These are phyloP conservation scores for Termitomyces sp. DNA, from an alignment of 768 basidiomycete species.

Conservation along the genomic window DNA sequence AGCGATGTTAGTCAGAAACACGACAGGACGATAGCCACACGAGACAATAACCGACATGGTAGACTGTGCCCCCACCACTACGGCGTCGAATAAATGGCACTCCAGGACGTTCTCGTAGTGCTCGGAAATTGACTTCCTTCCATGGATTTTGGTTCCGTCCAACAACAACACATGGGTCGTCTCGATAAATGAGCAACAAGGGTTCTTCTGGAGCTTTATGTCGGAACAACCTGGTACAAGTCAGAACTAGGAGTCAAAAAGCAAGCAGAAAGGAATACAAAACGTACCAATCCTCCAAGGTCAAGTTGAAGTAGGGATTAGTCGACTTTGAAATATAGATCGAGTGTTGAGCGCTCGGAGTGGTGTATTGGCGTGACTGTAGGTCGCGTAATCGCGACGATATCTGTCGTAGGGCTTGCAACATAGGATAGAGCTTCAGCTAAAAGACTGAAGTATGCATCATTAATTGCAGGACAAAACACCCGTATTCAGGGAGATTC, in stretches of 20 bases:
- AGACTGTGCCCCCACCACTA: slow-evolving; percentile 95
- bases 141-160: slow-evolving; percentile 98
- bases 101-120: slow-evolving; percentile 40
- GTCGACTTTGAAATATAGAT: slow-evolving; percentile 75
- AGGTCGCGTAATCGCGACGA: slow-evolving; percentile 7
- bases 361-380: slow-evolving; percentile 9
- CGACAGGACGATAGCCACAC: not conserved
- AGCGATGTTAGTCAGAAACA: not conserved
- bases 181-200: slow-evolving; percentile 83
- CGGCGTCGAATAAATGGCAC: slow-evolving; percentile 81
- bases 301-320: slow-evolving; percentile 86
- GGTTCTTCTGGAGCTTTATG: slow-evolving; percentile 64
- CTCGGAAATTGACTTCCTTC: slow-evolving; percentile 86
- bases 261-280: not conserved
- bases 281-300: slow-evolving; percentile 82
- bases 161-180: slow-evolving; percentile 86
- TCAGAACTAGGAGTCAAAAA: not conserved
- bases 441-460: not conserved
- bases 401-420: slow-evolving; percentile 11
- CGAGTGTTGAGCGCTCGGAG: slow-evolving; percentile 36
- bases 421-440: slow-evolving; percentile 6
- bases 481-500: not conserved
- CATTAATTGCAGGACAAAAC: not conserved
- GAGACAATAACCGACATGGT: slow-evolving; percentile 63
- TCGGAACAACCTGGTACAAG: slow-evolving; percentile 51